Conservation (phyloP, 129 eudicot species). For the Helianthus tuberosus region DNA sequence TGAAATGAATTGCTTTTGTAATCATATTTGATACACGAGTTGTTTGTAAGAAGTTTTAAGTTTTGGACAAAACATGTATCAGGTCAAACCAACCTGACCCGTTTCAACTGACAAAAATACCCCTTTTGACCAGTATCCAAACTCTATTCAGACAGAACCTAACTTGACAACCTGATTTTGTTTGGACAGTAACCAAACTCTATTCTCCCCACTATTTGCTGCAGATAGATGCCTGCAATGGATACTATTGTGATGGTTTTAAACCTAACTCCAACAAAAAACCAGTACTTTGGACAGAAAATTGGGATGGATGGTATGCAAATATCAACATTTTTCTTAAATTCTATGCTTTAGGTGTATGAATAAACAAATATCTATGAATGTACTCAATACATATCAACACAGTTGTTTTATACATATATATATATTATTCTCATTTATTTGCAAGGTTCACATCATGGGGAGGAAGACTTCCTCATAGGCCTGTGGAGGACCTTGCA, state of each 20-base stretch:
- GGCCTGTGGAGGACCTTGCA: conserved; percentile 92
- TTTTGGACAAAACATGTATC: no score
- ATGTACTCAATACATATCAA: no score
- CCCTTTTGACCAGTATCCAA: no score
- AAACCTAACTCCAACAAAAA: conserved; percentile 84
- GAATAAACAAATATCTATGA: background rate
- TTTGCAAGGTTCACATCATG: conserved; percentile 79
- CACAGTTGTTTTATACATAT: no score
- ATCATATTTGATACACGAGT: no score
- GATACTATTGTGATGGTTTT: conserved; percentile 91
- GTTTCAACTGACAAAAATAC: no score
- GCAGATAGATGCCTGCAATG: conserved; percentile 98
- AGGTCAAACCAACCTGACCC: no score
- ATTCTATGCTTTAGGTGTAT: conserved; percentile 1
- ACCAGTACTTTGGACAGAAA: conserved; percentile 94
- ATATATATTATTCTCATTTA: no score
- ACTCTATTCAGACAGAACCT: no score
- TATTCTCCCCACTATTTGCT: conserved; percentile 1
- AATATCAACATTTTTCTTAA: conserved; percentile 1
- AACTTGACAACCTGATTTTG: background rate
- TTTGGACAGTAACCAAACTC: no score
- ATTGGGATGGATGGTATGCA: conserved; percentile 97
- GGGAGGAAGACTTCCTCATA: conserved; percentile 93
- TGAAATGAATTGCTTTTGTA: no score
- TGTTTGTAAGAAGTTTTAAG: no score